phyloP scores from a whole-genome alignment of 1,284 basidiomycete genomes.

The Cryptococcus hybrid region DNA sequence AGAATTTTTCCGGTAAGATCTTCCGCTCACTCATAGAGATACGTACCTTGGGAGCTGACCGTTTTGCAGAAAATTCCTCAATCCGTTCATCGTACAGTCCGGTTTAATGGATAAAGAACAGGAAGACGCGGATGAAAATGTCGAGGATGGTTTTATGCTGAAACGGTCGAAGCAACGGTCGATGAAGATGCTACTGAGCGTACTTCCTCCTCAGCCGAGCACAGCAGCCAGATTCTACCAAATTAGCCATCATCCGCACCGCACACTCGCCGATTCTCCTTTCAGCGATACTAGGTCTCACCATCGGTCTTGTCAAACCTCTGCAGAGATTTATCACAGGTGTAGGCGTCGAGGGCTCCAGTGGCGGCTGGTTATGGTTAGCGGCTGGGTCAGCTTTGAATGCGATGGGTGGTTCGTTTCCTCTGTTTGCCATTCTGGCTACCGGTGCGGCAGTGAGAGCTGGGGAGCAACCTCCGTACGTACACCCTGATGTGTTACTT shows the following conservation, averaged over 20 bases:
- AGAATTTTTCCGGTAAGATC: constrained; percentile 28
- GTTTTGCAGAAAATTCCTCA: not conserved
- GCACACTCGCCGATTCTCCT: constrained; percentile 12
- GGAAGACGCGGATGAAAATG: no score
- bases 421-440: constrained; percentile 35
- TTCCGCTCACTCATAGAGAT: not conserved
- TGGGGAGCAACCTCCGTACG: constrained; percentile 19
- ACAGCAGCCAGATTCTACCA: not conserved
- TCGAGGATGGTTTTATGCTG: not conserved
- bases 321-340: constrained; percentile 30
- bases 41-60: constrained; percentile 6
- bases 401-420: constrained; percentile 31
- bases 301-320: constrained; percentile 38
- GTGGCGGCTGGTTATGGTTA: constrained; percentile 29
- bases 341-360: constrained; percentile 1
- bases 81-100: not conserved
- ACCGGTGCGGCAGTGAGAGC: constrained; percentile 31
- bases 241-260: not conserved
- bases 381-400: constrained; percentile 25
- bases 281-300: constrained; percentile 29
- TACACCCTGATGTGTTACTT: not conserved
- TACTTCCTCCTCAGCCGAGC: constrained; percentile 27
- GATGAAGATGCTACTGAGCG: constrained; percentile 25
- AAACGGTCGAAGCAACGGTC: constrained; percentile 7
- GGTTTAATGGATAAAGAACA: no score